phyloP scores from a whole-genome alignment of 2,329 filamentous ascomycete genomes.

The Aureobasidium sp. region DNA sequence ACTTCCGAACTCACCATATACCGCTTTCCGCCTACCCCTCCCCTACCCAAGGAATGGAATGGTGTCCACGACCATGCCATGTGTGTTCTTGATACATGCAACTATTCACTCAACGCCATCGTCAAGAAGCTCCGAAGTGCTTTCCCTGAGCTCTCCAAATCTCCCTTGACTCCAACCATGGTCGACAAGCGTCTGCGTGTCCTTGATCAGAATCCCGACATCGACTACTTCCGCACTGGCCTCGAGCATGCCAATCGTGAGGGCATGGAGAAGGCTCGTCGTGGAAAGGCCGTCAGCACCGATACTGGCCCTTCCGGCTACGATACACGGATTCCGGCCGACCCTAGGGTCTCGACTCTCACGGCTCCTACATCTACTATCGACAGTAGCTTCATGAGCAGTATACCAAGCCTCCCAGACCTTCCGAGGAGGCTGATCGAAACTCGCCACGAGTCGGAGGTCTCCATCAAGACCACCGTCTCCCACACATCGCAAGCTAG shows the following conservation, averaged over 20 bases:
- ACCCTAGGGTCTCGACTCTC: conserved; percentile 1
- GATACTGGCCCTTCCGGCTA: not conserved
- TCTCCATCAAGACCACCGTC: not conserved
- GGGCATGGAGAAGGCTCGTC: not conserved
- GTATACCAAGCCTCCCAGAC: not conserved
- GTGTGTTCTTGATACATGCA: conserved; percentile 26
- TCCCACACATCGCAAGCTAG: not conserved
- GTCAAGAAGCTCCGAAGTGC: conserved; percentile 23
- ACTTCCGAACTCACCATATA: not conserved
- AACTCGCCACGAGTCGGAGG: not conserved
- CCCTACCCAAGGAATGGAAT: conserved; percentile 24
- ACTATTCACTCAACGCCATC: conserved; percentile 22
- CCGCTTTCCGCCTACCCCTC: conserved; percentile 16
- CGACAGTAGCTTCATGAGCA: not conserved
- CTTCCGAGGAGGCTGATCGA: not conserved
- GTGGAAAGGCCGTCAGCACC: not conserved
- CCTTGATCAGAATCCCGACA: conserved; percentile 26
- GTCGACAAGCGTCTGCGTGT: conserved; percentile 28
- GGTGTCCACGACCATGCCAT: conserved; percentile 26
- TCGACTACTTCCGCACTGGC: conserved; percentile 23
- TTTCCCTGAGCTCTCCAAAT: conserved; percentile 23
- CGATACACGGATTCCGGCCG: not conserved
- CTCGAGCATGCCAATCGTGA: conserved; percentile 9
- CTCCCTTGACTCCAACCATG: conserved; percentile 23
- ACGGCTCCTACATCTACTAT: not conserved